Conservation (phyloP, 352 stramenopile species). For the Globisporangium recalcitrans region DNA sequence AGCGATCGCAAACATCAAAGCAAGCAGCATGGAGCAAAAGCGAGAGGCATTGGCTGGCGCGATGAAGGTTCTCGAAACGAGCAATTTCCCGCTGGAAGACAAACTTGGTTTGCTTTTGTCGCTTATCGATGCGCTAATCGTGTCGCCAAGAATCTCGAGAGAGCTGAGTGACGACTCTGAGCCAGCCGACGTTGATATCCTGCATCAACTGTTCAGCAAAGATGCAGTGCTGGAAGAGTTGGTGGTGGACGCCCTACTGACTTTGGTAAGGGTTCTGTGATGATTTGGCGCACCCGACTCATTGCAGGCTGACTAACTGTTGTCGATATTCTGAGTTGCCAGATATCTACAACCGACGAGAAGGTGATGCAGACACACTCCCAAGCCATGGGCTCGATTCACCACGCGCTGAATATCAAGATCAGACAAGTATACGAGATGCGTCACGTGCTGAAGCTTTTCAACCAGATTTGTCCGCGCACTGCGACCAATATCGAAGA, state of each 20-base stretch:
- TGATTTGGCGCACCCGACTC: neutral
- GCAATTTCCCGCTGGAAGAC: conserved; percentile 54
- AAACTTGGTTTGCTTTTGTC: conserved; percentile 66
- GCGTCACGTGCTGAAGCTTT: conserved; percentile 64
- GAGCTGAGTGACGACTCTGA: conserved; percentile 15
- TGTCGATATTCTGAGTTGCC: conserved; percentile 1
- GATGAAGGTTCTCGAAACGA: conserved; percentile 58
- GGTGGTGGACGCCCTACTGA: conserved; percentile 56
- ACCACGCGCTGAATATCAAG: conserved; percentile 59
- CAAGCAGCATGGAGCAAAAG: conserved; percentile 26
- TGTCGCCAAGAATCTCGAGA: conserved; percentile 13
- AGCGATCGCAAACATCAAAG: neutral
- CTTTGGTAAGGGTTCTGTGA: conserved; percentile 30
- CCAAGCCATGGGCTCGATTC: conserved; percentile 51
- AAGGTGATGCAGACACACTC: conserved; percentile 56
- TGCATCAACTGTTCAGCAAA: conserved; percentile 64
- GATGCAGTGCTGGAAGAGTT: conserved; percentile 64
- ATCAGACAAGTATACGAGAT: conserved; percentile 74
- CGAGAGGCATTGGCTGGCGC: conserved; percentile 55
- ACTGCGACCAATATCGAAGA: conserved; percentile 74
- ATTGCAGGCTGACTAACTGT: neutral
- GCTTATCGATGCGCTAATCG: conserved; percentile 48
- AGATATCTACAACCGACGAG: conserved; percentile 49
- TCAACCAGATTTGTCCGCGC: conserved; percentile 64
- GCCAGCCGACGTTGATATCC: conserved; percentile 28